Conservation (phyloP, 306 rosid species). For the Cicer chorassanicum region DNA sequence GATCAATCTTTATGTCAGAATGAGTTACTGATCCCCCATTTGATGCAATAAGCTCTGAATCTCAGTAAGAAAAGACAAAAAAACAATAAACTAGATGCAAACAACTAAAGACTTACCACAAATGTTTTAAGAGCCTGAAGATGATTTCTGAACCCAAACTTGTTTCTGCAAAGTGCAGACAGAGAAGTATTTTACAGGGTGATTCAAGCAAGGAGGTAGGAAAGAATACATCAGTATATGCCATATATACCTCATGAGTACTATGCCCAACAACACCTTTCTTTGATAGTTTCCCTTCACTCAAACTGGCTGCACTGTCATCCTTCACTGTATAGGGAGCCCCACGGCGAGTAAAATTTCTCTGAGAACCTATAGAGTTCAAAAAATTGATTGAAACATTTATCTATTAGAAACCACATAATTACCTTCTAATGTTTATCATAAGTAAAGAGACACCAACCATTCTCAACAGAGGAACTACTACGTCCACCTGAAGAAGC, state of each 20-base stretch:
- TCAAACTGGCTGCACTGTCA: slow-evolving; percentile 58
- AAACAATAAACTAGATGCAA: slow-evolving; percentile 33
- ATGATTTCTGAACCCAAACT: slow-evolving; percentile 96
- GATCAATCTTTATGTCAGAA: slow-evolving; percentile 22
- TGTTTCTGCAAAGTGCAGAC: slow-evolving; percentile 72
- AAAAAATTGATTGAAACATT: slow-evolving; percentile 28
- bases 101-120: slow-evolving; percentile 53
- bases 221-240: slow-evolving; percentile 31
- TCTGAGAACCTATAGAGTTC: slow-evolving; percentile 61
- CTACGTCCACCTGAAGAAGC: slow-evolving; percentile 60
- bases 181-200: slow-evolving; percentile 37
- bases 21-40: slow-evolving; percentile 12
- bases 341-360: slow-evolving; percentile 77
- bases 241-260: slow-evolving; percentile 72
- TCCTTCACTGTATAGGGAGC: slow-evolving; percentile 63
- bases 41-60: slow-evolving; percentile 35
- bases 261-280: slow-evolving; percentile 66
- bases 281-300: slow-evolving; percentile 80
- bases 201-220: slow-evolving; percentile 31
- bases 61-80: slow-evolving; percentile 24
- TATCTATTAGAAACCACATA: slow-evolving; percentile 29
- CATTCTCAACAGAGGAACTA: slow-evolving; percentile 61
- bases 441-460: slow-evolving; percentile 47
- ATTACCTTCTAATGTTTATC: neutral
- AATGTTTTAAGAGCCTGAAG: slow-evolving; percentile 76